Percentiles rank a stretch among this genome's conserved stretches.
These are phyloP conservation scores for Silene noctiflora DNA, from an alignment of 179 eudicot species.

Conservation along the genomic window DNA sequence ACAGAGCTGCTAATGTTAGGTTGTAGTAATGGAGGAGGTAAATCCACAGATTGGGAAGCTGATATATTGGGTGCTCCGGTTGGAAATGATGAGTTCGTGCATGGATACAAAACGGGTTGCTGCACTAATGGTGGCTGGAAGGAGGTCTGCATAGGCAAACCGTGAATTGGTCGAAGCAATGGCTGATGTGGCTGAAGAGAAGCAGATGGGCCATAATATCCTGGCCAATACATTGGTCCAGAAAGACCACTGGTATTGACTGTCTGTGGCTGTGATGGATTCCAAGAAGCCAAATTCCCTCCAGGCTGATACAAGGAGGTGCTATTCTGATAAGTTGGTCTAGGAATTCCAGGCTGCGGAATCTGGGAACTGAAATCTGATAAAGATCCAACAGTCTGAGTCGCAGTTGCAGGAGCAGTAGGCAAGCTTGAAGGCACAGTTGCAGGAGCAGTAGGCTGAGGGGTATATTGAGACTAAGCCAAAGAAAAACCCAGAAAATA, in stretches of 20 bases:
- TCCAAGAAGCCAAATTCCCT: conserved; percentile 34
- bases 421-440: conserved; percentile 26
- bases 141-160: conserved; percentile 32
- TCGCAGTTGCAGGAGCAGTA: conserved; percentile 12
- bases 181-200: conserved; percentile 38
- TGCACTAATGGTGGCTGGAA: conserved; percentile 31
- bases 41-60: conserved; percentile 27
- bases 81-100: conserved; percentile 32
- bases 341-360: conserved; percentile 37
- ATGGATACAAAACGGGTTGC: conserved; percentile 29
- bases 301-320: conserved; percentile 39
- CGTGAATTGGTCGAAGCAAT: conserved; percentile 34
- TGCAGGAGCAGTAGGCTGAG: conserved; percentile 23
- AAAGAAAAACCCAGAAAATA: too few relatives aligned
- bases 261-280: conserved; percentile 35
- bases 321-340: conserved; percentile 28
- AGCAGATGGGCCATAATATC: conserved; percentile 38
- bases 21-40: conserved; percentile 32
- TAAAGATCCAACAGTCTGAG: conserved; percentile 27
- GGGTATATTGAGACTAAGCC: conserved; percentile 43
- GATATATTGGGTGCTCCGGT: conserved; percentile 28
- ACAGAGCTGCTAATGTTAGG: too few relatives aligned
- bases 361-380: conserved; percentile 32
- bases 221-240: conserved; percentile 43
- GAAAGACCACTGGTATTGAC: conserved; percentile 32